Percentiles rank a stretch among this genome's conserved stretches.
phyloP scores from a whole-genome alignment of 2,329 filamentous ascomycete genomes.

The Monilinia vaccinii-corymbosi region DNA sequence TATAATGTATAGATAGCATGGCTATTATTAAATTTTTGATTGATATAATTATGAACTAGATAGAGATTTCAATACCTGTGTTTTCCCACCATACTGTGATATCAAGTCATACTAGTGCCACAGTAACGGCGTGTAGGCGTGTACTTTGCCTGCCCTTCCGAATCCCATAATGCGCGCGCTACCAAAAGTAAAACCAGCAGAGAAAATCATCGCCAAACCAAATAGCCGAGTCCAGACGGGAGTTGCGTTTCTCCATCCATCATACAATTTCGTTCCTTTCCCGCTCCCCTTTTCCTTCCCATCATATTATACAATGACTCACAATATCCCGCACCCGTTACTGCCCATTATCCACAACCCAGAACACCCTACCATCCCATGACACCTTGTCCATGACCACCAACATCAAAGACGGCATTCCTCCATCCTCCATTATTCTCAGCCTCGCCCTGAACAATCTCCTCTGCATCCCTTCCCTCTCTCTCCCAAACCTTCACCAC shows the following conservation, averaged over 20 bases:
- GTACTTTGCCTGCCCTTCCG: background rate
- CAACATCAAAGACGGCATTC: background rate
- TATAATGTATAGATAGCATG: too few relatives aligned
- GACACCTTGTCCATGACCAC: background rate
- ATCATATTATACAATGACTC: background rate
- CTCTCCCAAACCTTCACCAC: constrained; percentile 85
- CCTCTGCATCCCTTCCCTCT: constrained; percentile 59
- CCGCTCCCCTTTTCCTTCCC: background rate
- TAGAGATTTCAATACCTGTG: background rate
- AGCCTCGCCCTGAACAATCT: constrained; percentile 66
- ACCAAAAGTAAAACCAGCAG: background rate
- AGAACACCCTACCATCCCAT: background rate
- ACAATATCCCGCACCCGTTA: background rate
- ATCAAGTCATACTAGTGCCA: background rate
- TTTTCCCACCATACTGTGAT: background rate
- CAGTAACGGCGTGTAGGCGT: background rate
- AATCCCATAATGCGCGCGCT: background rate
- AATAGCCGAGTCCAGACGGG: background rate
- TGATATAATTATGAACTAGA: background rate
- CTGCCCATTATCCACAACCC: too few relatives aligned
- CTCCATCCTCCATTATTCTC: background rate
- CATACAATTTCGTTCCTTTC: background rate
- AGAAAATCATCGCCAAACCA: background rate
- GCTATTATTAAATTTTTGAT: background rate
- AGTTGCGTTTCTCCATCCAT: background rate